These are phyloP conservation scores for Colletotrichum truncatum DNA, from an alignment of 2,329 filamentous ascomycete genomes.

Conservation along the genomic window DNA sequence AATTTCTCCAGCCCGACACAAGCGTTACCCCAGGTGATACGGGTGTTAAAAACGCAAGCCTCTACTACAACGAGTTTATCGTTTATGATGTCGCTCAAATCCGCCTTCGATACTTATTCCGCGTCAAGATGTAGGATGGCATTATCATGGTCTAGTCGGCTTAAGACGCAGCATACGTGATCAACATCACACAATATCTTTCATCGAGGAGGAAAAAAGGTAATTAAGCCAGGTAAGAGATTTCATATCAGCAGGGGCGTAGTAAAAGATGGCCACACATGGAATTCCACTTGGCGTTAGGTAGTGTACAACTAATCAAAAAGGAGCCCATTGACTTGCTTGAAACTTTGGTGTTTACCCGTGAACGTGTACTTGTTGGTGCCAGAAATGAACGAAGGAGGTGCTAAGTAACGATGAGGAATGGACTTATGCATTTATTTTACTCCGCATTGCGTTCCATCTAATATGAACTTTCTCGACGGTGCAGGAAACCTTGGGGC, in stretches of 20 bases:
- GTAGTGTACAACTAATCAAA: background rate
- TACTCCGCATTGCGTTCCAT: too few relatives aligned
- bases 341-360: accelerated
- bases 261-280: background rate
- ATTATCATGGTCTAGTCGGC: too few relatives aligned
- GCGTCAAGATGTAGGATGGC: slow-evolving; percentile 59
- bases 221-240: background rate
- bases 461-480: too few relatives aligned
- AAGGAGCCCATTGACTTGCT: background rate
- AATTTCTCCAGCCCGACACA: slow-evolving; percentile 56
- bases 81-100: slow-evolving; percentile 76
- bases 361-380: too few relatives aligned
- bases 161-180: accelerated
- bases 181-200: background rate
- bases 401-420: too few relatives aligned
- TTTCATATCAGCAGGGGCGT: background rate
- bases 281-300: background rate
- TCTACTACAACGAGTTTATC: slow-evolving; percentile 80
- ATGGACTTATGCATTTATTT: too few relatives aligned
- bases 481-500: too few relatives aligned
- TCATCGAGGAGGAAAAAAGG: too few relatives aligned
- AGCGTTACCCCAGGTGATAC: slow-evolving; percentile 56
- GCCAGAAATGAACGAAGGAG: too few relatives aligned
- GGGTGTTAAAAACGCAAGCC: slow-evolving; percentile 50
- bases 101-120: slow-evolving; percentile 74